phyloP scores from a whole-genome alignment of 1,284 basidiomycete genomes.

The Apiotrichum sp. region DNA sequence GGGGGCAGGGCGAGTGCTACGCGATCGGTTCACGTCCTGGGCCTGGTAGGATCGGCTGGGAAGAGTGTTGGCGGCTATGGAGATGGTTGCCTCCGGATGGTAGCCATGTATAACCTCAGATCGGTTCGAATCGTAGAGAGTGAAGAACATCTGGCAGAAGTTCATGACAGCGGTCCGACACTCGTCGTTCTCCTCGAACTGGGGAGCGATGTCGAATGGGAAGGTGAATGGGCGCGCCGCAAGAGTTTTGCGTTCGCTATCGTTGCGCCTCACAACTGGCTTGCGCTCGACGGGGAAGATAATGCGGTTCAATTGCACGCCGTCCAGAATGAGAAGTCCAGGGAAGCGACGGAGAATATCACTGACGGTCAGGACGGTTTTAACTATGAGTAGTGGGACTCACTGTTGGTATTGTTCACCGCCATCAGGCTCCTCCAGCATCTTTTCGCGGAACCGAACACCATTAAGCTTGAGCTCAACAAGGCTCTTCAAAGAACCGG shows the following conservation, averaged over 20 bases:
- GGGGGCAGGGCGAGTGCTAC: slow-evolving; percentile 68
- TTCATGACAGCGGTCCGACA: slow-evolving; percentile 45
- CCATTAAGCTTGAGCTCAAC: slow-evolving; percentile 41
- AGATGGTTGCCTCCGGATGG: slow-evolving; percentile 77
- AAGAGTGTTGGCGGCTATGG: slow-evolving; percentile 78
- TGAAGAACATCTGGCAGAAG: slow-evolving; percentile 61
- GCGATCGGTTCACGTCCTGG: slow-evolving; percentile 17
- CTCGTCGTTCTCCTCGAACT: slow-evolving; percentile 31
- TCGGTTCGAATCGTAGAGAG: slow-evolving; percentile 72
- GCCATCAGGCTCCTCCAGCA: slow-evolving; percentile 26
- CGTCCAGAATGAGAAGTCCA: slow-evolving; percentile 43
- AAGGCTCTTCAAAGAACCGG: slow-evolving; percentile 35
- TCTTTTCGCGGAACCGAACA: slow-evolving; percentile 32
- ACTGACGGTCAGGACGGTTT: slow-evolving; percentile 15
- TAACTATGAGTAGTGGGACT: slow-evolving; percentile 1
- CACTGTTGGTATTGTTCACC: slow-evolving; percentile 37
- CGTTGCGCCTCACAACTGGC: slow-evolving; percentile 30
- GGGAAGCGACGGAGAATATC: slow-evolving; percentile 45
- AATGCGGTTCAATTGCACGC: slow-evolving; percentile 51
- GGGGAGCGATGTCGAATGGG: slow-evolving; percentile 35
- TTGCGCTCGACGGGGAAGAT: slow-evolving; percentile 40
- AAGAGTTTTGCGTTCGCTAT: slow-evolving; percentile 27
- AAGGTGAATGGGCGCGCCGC: slow-evolving; percentile 32
- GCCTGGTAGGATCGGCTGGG: slow-evolving; percentile 54
- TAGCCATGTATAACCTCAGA: slow-evolving; percentile 66